Conservation (phyloP, 2,329 filamentous ascomycete genomes). For the Colletotrichum orbiculare region DNA sequence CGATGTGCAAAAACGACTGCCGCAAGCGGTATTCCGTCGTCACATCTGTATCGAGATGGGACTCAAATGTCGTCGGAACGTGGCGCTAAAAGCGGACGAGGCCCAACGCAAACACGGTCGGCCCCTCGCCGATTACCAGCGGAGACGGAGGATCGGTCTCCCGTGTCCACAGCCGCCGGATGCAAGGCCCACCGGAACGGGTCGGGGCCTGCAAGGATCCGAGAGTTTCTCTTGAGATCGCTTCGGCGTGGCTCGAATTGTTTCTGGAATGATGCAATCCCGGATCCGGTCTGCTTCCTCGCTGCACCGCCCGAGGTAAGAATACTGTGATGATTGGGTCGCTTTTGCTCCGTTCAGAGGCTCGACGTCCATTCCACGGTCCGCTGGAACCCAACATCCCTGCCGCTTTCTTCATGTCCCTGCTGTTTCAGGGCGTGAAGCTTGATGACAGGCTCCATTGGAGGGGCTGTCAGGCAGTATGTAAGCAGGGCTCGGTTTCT, state of each 20-base stretch:
- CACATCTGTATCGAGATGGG: too few species aligned
- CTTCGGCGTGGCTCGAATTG: neutral
- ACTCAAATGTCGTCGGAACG: neutral
- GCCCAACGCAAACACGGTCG: neutral
- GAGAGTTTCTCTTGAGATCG: neutral
- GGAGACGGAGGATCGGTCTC: conserved; percentile 29
- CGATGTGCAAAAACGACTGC: neutral
- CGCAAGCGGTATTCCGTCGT: conserved; percentile 11
- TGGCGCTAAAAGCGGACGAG: neutral
- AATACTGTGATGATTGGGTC: neutral
- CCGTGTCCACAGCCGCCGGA: conserved; percentile 32
- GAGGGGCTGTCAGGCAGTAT: conserved; percentile 7
- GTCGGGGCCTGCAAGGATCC: conserved; percentile 5
- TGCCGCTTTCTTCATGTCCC: conserved; percentile 24
- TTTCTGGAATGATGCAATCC: conserved; percentile 12
- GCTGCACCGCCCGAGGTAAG: neutral
- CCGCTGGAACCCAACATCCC: conserved; percentile 25
- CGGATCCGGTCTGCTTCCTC: conserved; percentile 9
- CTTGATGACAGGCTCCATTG: conserved; percentile 29
- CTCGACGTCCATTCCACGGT: conserved; percentile 23
- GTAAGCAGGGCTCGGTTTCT: neutral
- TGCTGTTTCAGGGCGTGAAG: conserved; percentile 35
- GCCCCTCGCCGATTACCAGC: conserved; percentile 15
- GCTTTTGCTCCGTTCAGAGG: conserved; percentile 12
- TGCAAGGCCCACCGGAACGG: conserved; percentile 26